Conservation (phyloP, 164 flowering plant species). For the Protea cynaroides region DNA sequence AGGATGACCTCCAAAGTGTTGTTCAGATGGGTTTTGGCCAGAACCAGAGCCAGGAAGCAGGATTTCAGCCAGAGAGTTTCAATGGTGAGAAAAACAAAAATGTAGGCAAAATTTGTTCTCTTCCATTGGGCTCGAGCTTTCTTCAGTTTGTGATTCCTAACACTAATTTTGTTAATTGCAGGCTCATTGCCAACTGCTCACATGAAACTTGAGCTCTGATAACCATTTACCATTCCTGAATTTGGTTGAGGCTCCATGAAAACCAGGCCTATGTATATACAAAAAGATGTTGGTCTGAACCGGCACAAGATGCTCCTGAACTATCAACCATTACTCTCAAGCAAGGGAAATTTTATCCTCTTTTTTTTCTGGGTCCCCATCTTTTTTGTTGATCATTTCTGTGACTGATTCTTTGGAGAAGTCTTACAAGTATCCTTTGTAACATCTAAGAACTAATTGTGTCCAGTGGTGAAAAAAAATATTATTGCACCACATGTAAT, state of each 20-base stretch:
- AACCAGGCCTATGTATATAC: slow-evolving; percentile 46
- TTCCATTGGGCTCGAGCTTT: background rate
- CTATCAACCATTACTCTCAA: slow-evolving; percentile 12
- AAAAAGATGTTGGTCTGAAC: slow-evolving; percentile 15
- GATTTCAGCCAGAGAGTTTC: slow-evolving; percentile 18
- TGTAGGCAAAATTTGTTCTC: background rate
- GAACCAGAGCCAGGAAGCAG: slow-evolving; percentile 32
- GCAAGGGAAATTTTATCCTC: slow-evolving; percentile 6
- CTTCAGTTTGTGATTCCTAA: slow-evolving; percentile 1
- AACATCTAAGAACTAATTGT: slow-evolving; percentile 37
- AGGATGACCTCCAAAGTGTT: slow-evolving; percentile 77
- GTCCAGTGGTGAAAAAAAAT: slow-evolving; percentile 23
- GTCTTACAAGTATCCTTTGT: slow-evolving; percentile 28
- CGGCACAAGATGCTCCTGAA: slow-evolving; percentile 9
- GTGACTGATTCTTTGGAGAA: slow-evolving; percentile 37
- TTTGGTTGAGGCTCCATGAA: slow-evolving; percentile 22
- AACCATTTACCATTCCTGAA: slow-evolving; percentile 14
- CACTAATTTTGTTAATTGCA: slow-evolving; percentile 23
- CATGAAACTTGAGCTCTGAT: slow-evolving; percentile 64
- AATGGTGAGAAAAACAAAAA: slow-evolving; percentile 31
- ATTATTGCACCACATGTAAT: slow-evolving; percentile 27
- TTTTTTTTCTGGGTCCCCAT: slow-evolving; percentile 8
- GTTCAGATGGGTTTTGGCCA: slow-evolving; percentile 88
- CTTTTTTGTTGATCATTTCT: slow-evolving; percentile 19
- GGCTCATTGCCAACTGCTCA: slow-evolving; percentile 49